Conservation (phyloP, 768 basidiomycete species). For the Xerocomellus chrysenteron region DNA sequence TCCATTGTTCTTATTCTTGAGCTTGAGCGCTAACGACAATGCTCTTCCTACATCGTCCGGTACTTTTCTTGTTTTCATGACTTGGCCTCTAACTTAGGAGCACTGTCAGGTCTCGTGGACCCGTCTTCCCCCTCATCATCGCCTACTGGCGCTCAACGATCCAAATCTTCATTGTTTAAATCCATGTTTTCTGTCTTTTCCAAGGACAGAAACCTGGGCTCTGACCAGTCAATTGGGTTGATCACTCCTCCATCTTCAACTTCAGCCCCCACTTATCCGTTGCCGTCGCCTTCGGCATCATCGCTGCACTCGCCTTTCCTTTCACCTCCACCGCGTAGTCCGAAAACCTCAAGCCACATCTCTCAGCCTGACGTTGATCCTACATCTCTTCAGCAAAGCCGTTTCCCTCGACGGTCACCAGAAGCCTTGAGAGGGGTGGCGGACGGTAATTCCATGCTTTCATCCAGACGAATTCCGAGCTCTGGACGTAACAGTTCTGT, state of each 20-base stretch:
- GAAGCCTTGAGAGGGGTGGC: constrained; percentile 3
- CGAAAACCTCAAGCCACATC: constrained; percentile 1
- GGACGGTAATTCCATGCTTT: constrained; percentile 22
- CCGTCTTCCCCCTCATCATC: constrained; percentile 22
- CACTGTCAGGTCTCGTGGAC: constrained; percentile 16
- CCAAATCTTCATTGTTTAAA: constrained; percentile 68
- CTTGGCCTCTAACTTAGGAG: background rate
- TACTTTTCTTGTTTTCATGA: constrained; percentile 23
- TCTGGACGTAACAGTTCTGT: constrained; percentile 3
- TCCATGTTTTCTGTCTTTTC: constrained; percentile 52
- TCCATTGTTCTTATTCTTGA: constrained; percentile 93
- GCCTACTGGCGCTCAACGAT: constrained; percentile 34
- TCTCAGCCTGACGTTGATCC: constrained; percentile 37
- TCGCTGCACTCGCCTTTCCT: constrained; percentile 19
- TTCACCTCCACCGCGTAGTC: constrained; percentile 28
- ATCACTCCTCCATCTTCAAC: constrained; percentile 57
- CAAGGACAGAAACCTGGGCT: constrained; percentile 43
- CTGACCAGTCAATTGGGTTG: constrained; percentile 60
- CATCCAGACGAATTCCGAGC: constrained; percentile 18
- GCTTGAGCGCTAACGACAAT: constrained; percentile 95
- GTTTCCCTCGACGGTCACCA: constrained; percentile 39
- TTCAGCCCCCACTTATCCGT: constrained; percentile 14
- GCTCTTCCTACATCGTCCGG: constrained; percentile 77
- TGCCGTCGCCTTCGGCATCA: constrained; percentile 32
- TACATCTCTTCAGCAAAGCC: constrained; percentile 34